phyloP scores from a whole-genome alignment of 2,329 filamentous ascomycete genomes.

The Diplodia scrobiculata region DNA sequence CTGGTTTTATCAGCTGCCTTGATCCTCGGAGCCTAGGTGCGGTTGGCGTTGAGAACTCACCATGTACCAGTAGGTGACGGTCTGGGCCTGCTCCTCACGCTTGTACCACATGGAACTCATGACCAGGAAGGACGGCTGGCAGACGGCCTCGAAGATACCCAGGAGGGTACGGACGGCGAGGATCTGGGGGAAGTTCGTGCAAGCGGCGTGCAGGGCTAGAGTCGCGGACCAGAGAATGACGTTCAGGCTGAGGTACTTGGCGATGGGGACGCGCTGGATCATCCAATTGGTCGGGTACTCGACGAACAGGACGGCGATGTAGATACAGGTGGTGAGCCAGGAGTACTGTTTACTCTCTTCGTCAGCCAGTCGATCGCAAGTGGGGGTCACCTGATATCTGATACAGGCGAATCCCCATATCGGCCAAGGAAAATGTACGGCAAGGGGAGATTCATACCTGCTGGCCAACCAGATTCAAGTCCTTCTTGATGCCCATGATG shows the following conservation, averaged over 20 bases:
- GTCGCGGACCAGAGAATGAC: conserved; percentile 55
- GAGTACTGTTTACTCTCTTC: conserved; percentile 53
- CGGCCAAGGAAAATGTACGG: neutral
- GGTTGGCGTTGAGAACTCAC: conserved; percentile 38
- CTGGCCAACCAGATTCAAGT: conserved; percentile 60
- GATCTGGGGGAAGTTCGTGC: conserved; percentile 33
- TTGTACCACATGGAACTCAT: conserved; percentile 66
- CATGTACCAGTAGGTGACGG: conserved; percentile 62
- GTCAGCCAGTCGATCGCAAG: neutral
- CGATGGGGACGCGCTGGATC: conserved; percentile 62
- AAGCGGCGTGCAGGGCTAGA: conserved; percentile 10
- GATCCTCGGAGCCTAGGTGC: neutral
- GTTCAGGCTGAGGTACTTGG: conserved; percentile 57
- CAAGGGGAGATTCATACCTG: conserved; percentile 43
- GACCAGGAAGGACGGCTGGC: conserved; percentile 56
- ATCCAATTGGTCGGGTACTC: conserved; percentile 68
- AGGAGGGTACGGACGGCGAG: conserved; percentile 61
- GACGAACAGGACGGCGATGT: conserved; percentile 59
- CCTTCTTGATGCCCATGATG: conserved; percentile 63
- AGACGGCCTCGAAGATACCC: conserved; percentile 61
- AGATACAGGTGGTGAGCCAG: conserved; percentile 57
- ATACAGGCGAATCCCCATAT: neutral
- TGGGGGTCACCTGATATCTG: neutral
- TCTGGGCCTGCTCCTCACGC: conserved; percentile 58
- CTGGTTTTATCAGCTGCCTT: conserved; percentile 42